Evolutionary conservation across 2,329 filamentous ascomycete species (phyloP), one percentile per base, ranked within the genome.

Genomic region (Aspergillus arachidicola): DNA sequence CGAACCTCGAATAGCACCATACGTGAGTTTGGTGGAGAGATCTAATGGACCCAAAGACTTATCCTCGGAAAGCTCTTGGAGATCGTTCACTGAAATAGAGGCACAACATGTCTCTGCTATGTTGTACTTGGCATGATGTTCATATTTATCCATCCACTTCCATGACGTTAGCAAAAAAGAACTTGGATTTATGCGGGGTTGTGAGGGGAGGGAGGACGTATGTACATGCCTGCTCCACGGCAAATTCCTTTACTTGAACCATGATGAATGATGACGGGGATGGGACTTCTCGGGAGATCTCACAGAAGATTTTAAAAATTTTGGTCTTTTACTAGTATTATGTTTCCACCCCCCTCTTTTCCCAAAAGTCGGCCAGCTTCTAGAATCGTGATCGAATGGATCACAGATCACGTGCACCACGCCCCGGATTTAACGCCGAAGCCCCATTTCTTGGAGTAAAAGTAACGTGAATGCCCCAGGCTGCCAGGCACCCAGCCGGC

Each of bases 61-160:
- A 21, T 67, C 62, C 48, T 85, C 83, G 5, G 81, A 88, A 30
- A 94, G 77, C 0, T 78, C 77, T 12, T 83, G 79, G 4, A 94
- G 82, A 54, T 93, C 86, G 26, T 90, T 83, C 63, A 94, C 80
- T 0, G 91, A 93, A 23, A 94, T 82, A 3, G 90, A 92, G 4
- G 89, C 87, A 61, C 87, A 90, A 72, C 91, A 94, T 0, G 91
- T 94, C 77, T 94, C 91, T 61, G 91, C 90, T 56, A 94, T 85
- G 76, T 96, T 94, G 75, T 85, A 84, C 65, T 83, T 84, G 68
- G 81, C 81, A 51, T 78, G 78, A 1, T 77, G 80, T 67, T 86
- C 84, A 69, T 85, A 79, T 43, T 79, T 75, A 72, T 86, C 83
- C 84, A 86, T 86, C 84, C 85, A 87, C 84, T 87, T 36, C 9